Evolutionary conservation across 1,284 basidiomycete genomes (phyloP), one percentile per base, ranked within the genome.

Genomic region (Trametes sp.): DNA sequence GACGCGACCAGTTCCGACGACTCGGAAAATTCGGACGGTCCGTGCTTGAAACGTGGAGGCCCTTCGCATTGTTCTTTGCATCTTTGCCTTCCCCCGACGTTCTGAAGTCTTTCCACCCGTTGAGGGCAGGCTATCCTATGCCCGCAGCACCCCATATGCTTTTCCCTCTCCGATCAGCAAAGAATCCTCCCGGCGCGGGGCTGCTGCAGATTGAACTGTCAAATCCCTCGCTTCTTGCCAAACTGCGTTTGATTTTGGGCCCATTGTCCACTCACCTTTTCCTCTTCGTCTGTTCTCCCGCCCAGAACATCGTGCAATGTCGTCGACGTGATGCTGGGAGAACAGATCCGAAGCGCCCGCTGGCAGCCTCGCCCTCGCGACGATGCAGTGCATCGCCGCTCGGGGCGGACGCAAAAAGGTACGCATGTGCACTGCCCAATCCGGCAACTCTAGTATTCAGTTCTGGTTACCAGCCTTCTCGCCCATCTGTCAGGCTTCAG

Each of bases 381-480:
- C 38, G 48, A 49, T n/a, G 26, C 48, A 49, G 29, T 45, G 54
- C 38, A 54, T 57, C 54, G 41, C 61, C 64, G 64, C 64, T 50
- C 49, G 33, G n/a, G 16, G 23, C 44, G 50, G 49, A 46, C 28
- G 53, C 33, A 56, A 42, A 35, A 56, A 59, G 57, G 49, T 41
- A 57, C 49, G 16, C 29, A 51, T 16, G 52, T 48, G 31, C 54
- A 31, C 33, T 57, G 21, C 64, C 62, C 33, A 45, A 63, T 57
- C 28, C 31, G 65, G 65, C 44, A 66, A 42, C 57, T 55, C 59
- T 59, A 57, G 62, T 63, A 45, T 63, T 66, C 62, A 54, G 46
- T 33, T 36, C 16, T 50, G 56, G 46, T 19, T 31, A 41, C 49
- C 36, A 35, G 29, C 31, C 23, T 7, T 35, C 23, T 29, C 28